Percentiles rank a stretch among this genome's conserved stretches.
Conservation (phyloP, 2,329 filamentous ascomycete species). For the Scedosporium aurantiacum region DNA sequence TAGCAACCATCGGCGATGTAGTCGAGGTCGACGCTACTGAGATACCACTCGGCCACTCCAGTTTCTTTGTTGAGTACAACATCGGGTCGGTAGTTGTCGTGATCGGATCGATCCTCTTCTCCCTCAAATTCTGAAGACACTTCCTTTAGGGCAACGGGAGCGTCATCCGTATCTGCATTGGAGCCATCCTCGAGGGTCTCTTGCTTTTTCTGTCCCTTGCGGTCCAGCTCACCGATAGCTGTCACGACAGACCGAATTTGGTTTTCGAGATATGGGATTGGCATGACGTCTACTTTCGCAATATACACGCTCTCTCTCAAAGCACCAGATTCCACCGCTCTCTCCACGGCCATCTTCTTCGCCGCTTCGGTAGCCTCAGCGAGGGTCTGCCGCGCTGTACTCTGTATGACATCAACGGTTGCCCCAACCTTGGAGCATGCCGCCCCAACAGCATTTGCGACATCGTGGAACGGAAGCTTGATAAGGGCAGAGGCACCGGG, state of each 20-base stretch:
- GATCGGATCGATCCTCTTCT: background rate
- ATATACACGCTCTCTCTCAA: background rate
- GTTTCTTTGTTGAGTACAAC: slow-evolving; percentile 16
- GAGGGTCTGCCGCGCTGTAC: background rate
- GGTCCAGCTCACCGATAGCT: background rate
- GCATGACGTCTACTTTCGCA: background rate
- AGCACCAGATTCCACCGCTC: background rate
- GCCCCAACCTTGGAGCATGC: slow-evolving; percentile 35
- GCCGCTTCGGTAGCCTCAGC: slow-evolving; percentile 2
- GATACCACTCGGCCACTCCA: slow-evolving; percentile 40
- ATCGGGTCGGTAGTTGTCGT: slow-evolving; percentile 33
- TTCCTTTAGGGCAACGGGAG: background rate
- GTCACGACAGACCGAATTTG: background rate
- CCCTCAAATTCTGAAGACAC: background rate
- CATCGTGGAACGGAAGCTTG: slow-evolving; percentile 43
- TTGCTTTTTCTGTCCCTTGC: background rate
- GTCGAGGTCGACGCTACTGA: slow-evolving; percentile 45
- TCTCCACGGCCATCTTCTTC: background rate
- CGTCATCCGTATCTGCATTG: too few species aligned
- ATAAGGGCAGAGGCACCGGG: slow-evolving; percentile 44
- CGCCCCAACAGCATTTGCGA: slow-evolving; percentile 56
- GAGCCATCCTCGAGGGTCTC: too few species aligned
- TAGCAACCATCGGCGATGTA: slow-evolving; percentile 49
- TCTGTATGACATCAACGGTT: background rate
- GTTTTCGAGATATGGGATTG: background rate